A percentile compares a stretch with the other conserved stretches of the same genome.
Evolutionary conservation across 2,329 filamentous ascomycete species (phyloP).

Genomic region (Xylariaceae sp.): DNA sequence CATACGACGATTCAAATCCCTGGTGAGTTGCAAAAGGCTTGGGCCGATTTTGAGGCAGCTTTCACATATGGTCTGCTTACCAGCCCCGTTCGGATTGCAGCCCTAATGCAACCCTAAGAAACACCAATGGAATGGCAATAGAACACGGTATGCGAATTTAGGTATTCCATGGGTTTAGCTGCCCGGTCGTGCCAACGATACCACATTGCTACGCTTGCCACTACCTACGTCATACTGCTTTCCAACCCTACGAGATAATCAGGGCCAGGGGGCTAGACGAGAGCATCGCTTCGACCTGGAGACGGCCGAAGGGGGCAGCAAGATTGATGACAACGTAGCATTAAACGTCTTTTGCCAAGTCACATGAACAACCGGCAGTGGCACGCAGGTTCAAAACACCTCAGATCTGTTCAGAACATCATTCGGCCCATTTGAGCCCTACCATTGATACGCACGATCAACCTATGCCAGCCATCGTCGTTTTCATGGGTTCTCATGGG

Average conservation of each 20-base stretch:
- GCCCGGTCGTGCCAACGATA: neutral
- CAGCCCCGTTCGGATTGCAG: slow-evolving; percentile 10
- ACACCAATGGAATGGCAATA: neutral
- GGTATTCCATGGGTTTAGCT: neutral
- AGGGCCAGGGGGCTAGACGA: neutral
- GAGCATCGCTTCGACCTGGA: slow-evolving; percentile 1
- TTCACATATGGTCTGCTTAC: slow-evolving; percentile 1
- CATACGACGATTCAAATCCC: neutral
- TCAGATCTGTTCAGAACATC: neutral
- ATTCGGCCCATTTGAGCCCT: slow-evolving; percentile 6
- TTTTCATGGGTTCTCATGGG: neutral
- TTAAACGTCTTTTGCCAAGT: neutral
- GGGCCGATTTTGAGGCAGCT: slow-evolving; percentile 3
- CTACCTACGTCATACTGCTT: slow-evolving; percentile 9
- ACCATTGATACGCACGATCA: neutral
- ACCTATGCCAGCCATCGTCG: slow-evolving; percentile 2
- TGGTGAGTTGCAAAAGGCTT: slow-evolving; percentile 5
- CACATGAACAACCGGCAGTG: slow-evolving; percentile 13
- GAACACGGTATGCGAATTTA: neutral
- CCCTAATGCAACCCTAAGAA: slow-evolving; percentile 10
- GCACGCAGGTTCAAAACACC: slow-evolving; percentile 4
- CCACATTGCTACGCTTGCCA: neutral
- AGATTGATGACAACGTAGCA: slow-evolving; percentile 5
- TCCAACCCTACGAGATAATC: neutral
- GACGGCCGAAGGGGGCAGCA: neutral